phyloP scores from a whole-genome alignment of 345 rosid species.

The Ceriops zippeliana region DNA sequence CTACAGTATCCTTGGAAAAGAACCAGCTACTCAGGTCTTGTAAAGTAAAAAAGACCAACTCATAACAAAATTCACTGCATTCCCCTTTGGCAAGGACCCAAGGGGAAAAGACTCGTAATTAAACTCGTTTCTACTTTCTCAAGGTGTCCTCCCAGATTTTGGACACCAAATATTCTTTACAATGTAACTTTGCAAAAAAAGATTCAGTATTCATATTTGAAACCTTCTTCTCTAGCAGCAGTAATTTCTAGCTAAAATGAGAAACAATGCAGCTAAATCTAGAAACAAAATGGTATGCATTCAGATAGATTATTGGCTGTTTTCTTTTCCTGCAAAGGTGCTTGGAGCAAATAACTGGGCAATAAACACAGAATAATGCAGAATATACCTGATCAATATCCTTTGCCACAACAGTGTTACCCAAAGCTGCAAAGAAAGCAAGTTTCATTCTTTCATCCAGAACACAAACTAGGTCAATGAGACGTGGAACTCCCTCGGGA shows the following conservation, averaged over 20 bases:
- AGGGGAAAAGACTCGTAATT: neutral
- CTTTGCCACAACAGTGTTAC: slow-evolving; percentile 78
- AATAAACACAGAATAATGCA: neutral
- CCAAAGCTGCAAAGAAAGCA: slow-evolving; percentile 82
- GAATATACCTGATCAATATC: slow-evolving; percentile 85
- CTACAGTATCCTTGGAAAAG: no score
- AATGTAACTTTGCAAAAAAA: neutral
- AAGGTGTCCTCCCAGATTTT: neutral
- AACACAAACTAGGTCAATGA: slow-evolving; percentile 83
- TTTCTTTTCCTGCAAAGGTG: neutral
- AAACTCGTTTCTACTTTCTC: neutral
- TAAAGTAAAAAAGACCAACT: neutral
- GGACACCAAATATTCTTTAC: neutral
- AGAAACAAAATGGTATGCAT: no score
- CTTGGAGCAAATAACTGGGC: neutral
- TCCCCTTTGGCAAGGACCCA: neutral
- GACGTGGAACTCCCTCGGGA: slow-evolving; percentile 90
- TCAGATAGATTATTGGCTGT: no score
- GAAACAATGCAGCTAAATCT: no score
- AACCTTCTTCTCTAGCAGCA: slow-evolving; percentile 1
- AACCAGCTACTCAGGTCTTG: neutral
- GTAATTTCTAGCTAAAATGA: no score
- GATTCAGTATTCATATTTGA: neutral
- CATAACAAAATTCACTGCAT: neutral
- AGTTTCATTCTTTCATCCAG: slow-evolving; percentile 87